Conservation (phyloP, 1,284 basidiomycete species). For the Pseudozyma thailandica region DNA sequence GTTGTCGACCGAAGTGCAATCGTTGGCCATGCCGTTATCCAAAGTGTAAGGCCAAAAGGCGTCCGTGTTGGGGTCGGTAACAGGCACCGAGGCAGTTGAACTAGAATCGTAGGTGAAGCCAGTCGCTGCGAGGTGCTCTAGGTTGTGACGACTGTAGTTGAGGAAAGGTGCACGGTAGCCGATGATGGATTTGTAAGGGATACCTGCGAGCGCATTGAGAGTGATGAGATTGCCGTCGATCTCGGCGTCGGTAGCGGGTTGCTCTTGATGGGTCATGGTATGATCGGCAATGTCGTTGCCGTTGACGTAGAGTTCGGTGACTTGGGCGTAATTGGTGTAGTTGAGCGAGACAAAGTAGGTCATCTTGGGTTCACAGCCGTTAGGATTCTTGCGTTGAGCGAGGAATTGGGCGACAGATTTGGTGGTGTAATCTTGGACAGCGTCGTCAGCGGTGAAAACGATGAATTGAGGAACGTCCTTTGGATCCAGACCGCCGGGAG, state of each 20-base stretch:
- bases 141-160: slow-evolving; percentile 75
- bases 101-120: slow-evolving; percentile 81
- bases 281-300: slow-evolving; percentile 89
- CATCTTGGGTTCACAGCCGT: slow-evolving; percentile 77
- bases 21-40: slow-evolving; percentile 79
- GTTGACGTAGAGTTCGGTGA: slow-evolving; percentile 85
- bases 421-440: slow-evolving; percentile 79
- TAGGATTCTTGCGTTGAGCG: slow-evolving; percentile 80
- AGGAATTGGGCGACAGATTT: slow-evolving; percentile 80
- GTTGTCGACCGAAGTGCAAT: slow-evolving; percentile 74
- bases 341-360: slow-evolving; percentile 70
- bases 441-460: slow-evolving; percentile 69
- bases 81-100: slow-evolving; percentile 76
- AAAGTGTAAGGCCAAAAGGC: slow-evolving; percentile 72
- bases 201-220: slow-evolving; percentile 81
- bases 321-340: slow-evolving; percentile 80
- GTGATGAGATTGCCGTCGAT: slow-evolving; percentile 83
- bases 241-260: slow-evolving; percentile 71
- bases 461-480: slow-evolving; percentile 60
- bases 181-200: slow-evolving; percentile 76
- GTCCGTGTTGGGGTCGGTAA: slow-evolving; percentile 77
- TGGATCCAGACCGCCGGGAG: slow-evolving; percentile 58
- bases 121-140: slow-evolving; percentile 72
- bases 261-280: slow-evolving; percentile 83
- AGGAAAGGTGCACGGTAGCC: slow-evolving; percentile 85